Conservation (phyloP, 2,329 filamentous ascomycete species). For the Diplodia sapinea region DNA sequence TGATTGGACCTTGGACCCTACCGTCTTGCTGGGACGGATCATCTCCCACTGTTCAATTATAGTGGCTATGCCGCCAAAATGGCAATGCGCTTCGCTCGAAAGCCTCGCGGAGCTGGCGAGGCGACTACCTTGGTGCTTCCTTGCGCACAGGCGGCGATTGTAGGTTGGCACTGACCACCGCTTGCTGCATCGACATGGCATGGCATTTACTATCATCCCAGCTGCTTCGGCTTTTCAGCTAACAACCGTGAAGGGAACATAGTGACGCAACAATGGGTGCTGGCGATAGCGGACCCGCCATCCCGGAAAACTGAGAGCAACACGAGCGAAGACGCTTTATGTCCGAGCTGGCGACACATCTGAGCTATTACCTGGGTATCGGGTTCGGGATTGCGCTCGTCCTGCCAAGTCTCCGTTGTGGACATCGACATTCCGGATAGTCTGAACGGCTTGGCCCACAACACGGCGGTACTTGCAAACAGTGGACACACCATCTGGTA, state of each 20-base stretch:
- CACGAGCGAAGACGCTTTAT: neutral
- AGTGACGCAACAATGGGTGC: neutral
- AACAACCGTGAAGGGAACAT: neutral
- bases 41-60: conserved; percentile 1
- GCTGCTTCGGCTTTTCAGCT: conserved; percentile 3
- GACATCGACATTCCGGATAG: neutral
- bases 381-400: neutral
- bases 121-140: conserved; percentile 2
- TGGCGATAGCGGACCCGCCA: neutral
- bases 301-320: conserved; percentile 3
- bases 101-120: neutral
- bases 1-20: neutral
- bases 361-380: neutral
- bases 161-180: conserved; percentile 22
- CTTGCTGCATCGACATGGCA: conserved; percentile 22
- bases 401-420: neutral
- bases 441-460: neutral
- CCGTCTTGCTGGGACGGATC: neutral
- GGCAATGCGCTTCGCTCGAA: conserved; percentile 21
- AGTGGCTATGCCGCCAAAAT: neutral
- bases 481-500: neutral
- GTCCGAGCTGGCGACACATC: neutral
- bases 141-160: neutral
- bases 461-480: neutral
- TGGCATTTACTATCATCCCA: neutral